Evolutionary conservation across 345 rosid genomes (phyloP).

Genomic region (Lumnitzera racemosa): DNA sequence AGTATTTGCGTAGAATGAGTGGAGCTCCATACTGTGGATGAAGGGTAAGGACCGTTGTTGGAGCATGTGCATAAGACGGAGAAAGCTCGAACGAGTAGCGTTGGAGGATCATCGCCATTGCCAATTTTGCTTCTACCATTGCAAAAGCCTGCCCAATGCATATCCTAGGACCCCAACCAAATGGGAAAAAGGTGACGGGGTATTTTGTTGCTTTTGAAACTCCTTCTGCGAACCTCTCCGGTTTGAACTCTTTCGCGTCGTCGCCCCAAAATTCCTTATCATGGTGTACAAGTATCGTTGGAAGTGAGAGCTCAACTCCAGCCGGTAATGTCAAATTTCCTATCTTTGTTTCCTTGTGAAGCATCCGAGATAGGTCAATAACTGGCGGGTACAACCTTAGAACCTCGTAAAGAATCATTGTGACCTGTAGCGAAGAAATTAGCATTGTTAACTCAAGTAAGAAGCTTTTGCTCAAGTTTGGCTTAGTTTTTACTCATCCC

Average conservation of each 20-base stretch:
- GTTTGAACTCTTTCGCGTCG: slow-evolving; percentile 27
- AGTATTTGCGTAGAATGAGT: no score
- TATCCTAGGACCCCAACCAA: slow-evolving; percentile 32
- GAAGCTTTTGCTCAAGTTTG: no score
- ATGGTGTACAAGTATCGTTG: slow-evolving; percentile 20
- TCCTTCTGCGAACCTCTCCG: slow-evolving; percentile 29
- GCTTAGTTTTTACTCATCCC: no score
- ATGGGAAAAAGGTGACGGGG: slow-evolving; percentile 21
- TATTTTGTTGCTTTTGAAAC: slow-evolving; percentile 22
- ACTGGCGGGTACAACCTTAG: slow-evolving; percentile 33
- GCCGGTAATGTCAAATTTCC: slow-evolving; percentile 19
- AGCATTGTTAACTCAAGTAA: background rate
- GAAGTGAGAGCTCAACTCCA: slow-evolving; percentile 16
- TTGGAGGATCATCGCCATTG: slow-evolving; percentile 43
- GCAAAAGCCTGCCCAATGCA: slow-evolving; percentile 36
- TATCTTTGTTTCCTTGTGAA: slow-evolving; percentile 19
- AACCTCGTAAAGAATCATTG: slow-evolving; percentile 32
- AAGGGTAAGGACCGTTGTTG: slow-evolving; percentile 33
- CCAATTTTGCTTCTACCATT: slow-evolving; percentile 45
- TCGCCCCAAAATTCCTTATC: slow-evolving; percentile 27
- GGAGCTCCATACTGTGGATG: slow-evolving; percentile 53
- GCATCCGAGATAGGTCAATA: slow-evolving; percentile 1
- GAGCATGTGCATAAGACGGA: slow-evolving; percentile 48
- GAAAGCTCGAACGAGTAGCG: slow-evolving; percentile 36
- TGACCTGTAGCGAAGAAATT: slow-evolving; percentile 11